A percentile compares a stretch with the other conserved stretches of the same genome.
phyloP scores from a whole-genome alignment of 768 basidiomycete genomes.

The Phylloporus arenicola region DNA sequence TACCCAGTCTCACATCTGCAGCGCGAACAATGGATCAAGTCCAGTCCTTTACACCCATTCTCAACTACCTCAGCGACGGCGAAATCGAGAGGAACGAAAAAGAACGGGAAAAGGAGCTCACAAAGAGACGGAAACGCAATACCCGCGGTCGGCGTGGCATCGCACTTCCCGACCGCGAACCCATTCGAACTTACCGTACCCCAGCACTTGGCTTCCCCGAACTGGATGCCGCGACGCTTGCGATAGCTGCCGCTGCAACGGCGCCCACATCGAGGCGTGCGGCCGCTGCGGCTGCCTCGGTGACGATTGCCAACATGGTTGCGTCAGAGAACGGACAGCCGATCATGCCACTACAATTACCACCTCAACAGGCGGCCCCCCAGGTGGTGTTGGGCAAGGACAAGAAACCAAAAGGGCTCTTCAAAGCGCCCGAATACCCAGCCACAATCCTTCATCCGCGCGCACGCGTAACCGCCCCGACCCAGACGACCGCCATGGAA shows the following conservation, averaged over 20 bases:
- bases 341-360: conserved; percentile 37
- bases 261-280: conserved; percentile 74
- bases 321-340: conserved; percentile 82
- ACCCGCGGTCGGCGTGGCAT: conserved; percentile 78
- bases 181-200: conserved; percentile 86
- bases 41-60: conserved; percentile 76
- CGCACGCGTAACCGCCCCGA: conserved; percentile 55
- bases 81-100: conserved; percentile 88
- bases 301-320: conserved; percentile 89
- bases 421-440: conserved; percentile 65
- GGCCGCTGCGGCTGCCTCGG: conserved; percentile 76
- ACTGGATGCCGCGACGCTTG: conserved; percentile 64
- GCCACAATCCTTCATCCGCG: conserved; percentile 52
- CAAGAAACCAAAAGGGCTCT: conserved; percentile 65
- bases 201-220: conserved; percentile 83
- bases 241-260: conserved; percentile 56
- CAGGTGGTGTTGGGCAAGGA: conserved; percentile 46
- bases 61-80: conserved; percentile 82
- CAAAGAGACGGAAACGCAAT: conserved; percentile 77
- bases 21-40: conserved; percentile 76
- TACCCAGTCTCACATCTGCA: conserved; percentile 70
- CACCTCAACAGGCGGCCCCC: conserved; percentile 36
- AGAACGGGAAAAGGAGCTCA: conserved; percentile 90
- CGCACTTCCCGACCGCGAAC: conserved; percentile 87
- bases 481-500: conserved; percentile 64